Evolutionary conservation across 176 grass and related monocot genomes (phyloP).

Genomic region (bread wheat (Triticum aestivum)): DNA sequence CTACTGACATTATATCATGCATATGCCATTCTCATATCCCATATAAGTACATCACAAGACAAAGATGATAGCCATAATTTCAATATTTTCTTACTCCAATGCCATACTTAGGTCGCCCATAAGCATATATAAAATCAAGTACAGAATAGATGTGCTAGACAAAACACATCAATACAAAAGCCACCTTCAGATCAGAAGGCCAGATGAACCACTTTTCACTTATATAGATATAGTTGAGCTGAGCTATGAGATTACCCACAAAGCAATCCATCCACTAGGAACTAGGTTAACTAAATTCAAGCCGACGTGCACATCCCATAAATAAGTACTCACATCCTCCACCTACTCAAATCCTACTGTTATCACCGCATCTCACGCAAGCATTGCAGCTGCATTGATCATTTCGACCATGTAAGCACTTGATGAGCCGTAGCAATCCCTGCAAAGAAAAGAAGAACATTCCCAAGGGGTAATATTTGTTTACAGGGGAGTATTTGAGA

Average conservation of each 20-base stretch:
- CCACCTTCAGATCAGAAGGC: not conserved
- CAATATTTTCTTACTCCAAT: not conserved
- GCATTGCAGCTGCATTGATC: not conserved
- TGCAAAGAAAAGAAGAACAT: too few species aligned
- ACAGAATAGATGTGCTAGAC: not conserved
- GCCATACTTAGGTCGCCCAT: too few species aligned
- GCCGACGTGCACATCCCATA: not conserved
- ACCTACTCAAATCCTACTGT: conserved; percentile 23
- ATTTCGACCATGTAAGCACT: not conserved
- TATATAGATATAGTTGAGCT: conserved; percentile 32
- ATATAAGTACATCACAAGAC: not conserved
- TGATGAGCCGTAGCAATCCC: conserved; percentile 40
- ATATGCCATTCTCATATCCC: not conserved
- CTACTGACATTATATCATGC: not conserved
- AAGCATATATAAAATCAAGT: not conserved
- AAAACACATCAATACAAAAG: not conserved
- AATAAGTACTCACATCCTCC: not conserved
- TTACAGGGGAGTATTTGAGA: too few species aligned
- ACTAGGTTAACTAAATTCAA: conserved; percentile 13
- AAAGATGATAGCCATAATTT: not conserved
- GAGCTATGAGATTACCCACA: not conserved
- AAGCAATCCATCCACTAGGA: not conserved
- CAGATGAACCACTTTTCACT: not conserved
- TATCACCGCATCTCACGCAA: not conserved
- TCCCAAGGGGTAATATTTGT: too few species aligned